phyloP scores from a whole-genome alignment of 2,329 filamentous ascomycete genomes.

The Penicillium verrucosum region DNA sequence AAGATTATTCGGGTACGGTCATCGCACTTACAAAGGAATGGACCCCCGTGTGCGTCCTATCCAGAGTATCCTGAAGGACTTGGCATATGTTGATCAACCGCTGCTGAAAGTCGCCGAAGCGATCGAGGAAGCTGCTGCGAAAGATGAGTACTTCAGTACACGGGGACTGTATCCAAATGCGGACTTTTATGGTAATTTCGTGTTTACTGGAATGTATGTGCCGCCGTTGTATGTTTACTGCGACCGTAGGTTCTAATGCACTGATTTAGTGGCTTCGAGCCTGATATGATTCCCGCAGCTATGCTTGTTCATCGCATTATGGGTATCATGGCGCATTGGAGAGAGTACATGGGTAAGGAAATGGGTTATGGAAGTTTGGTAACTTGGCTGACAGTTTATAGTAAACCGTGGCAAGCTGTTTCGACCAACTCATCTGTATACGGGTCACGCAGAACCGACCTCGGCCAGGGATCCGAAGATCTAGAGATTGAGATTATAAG shows the following conservation, averaged over 20 bases:
- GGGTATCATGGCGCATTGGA: constrained; percentile 36
- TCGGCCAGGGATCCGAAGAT: constrained; percentile 9
- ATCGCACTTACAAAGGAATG: constrained; percentile 31
- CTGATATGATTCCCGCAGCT: constrained; percentile 30
- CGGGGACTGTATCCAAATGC: constrained; percentile 44
- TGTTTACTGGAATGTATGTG: constrained; percentile 42
- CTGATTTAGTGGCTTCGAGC: constrained; percentile 25
- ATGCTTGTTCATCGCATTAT: constrained; percentile 33
- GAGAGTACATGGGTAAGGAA: constrained; percentile 32
- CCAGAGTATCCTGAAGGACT: constrained; percentile 24
- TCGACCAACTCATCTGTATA: constrained; percentile 30
- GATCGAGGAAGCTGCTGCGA: constrained; percentile 25
- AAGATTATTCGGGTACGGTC: constrained; percentile 33
- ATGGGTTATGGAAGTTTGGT: neutral
- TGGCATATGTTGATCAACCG: constrained; percentile 13
- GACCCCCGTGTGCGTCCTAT: constrained; percentile 30
- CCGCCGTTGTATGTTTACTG: neutral
- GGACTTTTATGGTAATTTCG: constrained; percentile 46
- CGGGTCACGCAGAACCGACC: constrained; percentile 12
- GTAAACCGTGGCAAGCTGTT: constrained; percentile 30
- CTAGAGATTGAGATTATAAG: neutral
- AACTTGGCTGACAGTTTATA: constrained; percentile 9
- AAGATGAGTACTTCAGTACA: constrained; percentile 27
- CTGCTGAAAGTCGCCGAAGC: constrained; percentile 26
- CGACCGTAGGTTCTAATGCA: neutral